Base-by-base conservation (phyloP, 495 filamentous ascomycete species). In the Daldinia grandis region DNA sequence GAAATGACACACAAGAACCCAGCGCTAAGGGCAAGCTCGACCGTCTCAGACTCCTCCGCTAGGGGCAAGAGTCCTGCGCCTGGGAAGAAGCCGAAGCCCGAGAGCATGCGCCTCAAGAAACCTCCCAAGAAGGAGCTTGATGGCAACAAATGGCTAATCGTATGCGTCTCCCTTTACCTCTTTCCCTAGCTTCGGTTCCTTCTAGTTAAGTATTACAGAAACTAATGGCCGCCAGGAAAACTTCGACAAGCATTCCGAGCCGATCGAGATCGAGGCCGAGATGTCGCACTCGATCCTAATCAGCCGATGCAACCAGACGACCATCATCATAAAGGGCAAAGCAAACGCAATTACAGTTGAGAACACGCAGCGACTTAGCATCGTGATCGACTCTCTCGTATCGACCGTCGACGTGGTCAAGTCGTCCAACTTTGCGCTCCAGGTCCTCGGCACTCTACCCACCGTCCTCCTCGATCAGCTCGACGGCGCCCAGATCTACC, bases 1-100 rank as follows among this genome's bases (percentile, higher is more conserved):
- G 81, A 97, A 75, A 97, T 97, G 94, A 98, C 95, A 51, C 95
- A 99, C 83, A 98, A 98, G 83, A 99, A 99, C 81, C 95, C 96
- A n/a, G 87, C 87, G 21, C 84, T 99, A 25, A 90, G 95, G 38
- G 88, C 91, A 12, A 83, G 85, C 57, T 91, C 90, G 8, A 86
- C 87, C 10, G 93, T 94, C 5, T 86, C 91, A 4, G 83, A 85
- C 47, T 80, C 84, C 57, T 87, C 88, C 49, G 65, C 65, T 27
- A 87, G 92, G 17, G 86, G 85, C 30, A 96, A 94, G 85, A 93
- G 90, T 31, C 93, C 93, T 1, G 92, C 91, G 4, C 94, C 93
- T 8, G 90, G 87, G 71, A 93, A 91, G 82, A 97, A 95, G 82
- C 93, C 93, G 27, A 99, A 99, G 83, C 95, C 95, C 14, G 91